Percentiles rank a stretch among this genome's conserved stretches.
phyloP scores from a whole-genome alignment of 768 basidiomycete genomes.

The Leccinum barrowsii region DNA sequence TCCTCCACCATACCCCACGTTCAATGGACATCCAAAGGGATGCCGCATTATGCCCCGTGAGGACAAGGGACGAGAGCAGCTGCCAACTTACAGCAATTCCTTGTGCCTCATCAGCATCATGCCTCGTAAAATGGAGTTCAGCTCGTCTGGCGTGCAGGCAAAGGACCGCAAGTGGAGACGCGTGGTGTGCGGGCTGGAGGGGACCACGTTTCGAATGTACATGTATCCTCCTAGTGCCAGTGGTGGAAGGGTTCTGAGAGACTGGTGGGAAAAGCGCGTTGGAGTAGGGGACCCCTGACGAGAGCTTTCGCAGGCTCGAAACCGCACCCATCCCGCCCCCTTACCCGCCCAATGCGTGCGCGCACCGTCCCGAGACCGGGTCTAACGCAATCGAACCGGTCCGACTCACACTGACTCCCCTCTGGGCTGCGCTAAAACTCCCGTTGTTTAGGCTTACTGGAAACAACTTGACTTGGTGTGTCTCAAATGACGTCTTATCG shows the following conservation, averaged over 20 bases:
- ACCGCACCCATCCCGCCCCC: no score
- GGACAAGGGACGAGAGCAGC: constrained; percentile 80
- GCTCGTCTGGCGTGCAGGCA: constrained; percentile 77
- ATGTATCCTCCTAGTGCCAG: no score
- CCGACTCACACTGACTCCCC: no score
- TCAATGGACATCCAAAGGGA: constrained; percentile 30
- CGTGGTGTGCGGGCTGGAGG: constrained; percentile 81
- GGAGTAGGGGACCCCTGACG: constrained; percentile 55
- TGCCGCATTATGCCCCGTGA: constrained; percentile 42
- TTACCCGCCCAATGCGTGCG: no score
- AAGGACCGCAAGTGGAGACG: constrained; percentile 90
- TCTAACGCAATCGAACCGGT: no score
- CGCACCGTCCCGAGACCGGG: no score
- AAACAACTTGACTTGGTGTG: no score
- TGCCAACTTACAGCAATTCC: constrained; percentile 80
- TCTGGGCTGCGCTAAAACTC: no score
- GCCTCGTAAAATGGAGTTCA: constrained; percentile 93
- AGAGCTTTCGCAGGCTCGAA: no score
- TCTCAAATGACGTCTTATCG: no score
- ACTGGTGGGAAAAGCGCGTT: constrained; percentile 76
- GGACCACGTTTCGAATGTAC: no score
- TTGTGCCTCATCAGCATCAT: constrained; percentile 79
- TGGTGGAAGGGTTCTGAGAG: constrained; percentile 42
- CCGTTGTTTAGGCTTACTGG: no score
- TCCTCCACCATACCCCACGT: constrained; percentile 48